Conservation (phyloP, 2,329 filamentous ascomycete species). For the Fusarium protoensiforme region DNA sequence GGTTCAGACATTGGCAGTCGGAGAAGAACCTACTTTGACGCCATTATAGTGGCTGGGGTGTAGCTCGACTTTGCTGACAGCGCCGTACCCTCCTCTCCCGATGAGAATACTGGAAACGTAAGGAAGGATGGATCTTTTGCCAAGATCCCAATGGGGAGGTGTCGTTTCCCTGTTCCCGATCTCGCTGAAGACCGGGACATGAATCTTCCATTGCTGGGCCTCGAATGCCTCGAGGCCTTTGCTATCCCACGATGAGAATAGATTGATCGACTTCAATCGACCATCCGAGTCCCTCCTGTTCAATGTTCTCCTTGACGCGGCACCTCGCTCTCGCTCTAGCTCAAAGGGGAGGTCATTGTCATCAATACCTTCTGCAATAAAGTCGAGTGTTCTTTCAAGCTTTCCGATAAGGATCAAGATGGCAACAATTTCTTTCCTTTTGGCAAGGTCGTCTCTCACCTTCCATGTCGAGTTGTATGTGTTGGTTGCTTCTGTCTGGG, state of each 20-base stretch:
- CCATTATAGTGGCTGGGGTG: neutral
- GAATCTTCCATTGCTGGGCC: neutral
- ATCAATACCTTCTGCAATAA: slow-evolving; percentile 1
- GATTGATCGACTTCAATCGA: neutral
- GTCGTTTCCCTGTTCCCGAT: neutral
- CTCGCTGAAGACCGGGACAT: neutral
- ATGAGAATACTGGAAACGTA: neutral
- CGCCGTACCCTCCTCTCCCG: slow-evolving; percentile 1
- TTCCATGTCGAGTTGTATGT: neutral
- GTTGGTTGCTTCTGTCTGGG: neutral
- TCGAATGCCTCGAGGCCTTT: neutral
- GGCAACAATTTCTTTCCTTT: neutral
- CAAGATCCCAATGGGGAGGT: neutral
- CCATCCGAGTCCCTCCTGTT: neutral
- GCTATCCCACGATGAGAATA: neutral
- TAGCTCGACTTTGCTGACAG: slow-evolving; percentile 4
- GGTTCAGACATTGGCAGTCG: neutral
- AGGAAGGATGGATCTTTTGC: neutral
- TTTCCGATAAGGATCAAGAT: slow-evolving; percentile 3
- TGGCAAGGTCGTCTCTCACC: neutral
- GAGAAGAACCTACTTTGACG: neutral
- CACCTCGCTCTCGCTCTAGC: neutral
- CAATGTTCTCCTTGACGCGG: neutral
- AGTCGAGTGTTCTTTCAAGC: neutral
- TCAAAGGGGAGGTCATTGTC: slow-evolving; percentile 8